Percentiles rank a stretch among this genome's conserved stretches.
Conservation (phyloP, 208 protist species). For the Porcisia hertigi region DNA sequence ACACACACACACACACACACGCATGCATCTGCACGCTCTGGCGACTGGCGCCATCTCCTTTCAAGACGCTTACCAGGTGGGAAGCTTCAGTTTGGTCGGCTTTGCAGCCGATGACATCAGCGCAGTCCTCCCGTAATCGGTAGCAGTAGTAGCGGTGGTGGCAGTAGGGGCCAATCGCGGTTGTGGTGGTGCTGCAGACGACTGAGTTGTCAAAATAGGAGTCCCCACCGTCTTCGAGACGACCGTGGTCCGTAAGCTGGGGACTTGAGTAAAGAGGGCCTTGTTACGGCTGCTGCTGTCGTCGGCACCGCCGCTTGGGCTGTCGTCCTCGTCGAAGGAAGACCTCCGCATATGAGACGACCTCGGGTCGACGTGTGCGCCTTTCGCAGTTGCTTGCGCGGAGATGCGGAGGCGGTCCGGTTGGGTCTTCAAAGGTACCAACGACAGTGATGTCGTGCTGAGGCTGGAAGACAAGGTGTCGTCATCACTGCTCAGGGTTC, state of each 20-base stretch:
- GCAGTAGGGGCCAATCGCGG: neutral
- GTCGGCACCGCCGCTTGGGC: neutral
- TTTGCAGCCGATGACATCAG: neutral
- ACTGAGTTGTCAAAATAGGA: neutral
- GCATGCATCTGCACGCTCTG: too few relatives aligned
- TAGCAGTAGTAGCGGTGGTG: neutral
- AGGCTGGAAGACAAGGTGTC: conserved; percentile 8
- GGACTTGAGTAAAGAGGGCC: neutral
- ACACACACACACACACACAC: neutral
- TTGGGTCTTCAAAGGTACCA: neutral
- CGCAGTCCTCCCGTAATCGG: neutral
- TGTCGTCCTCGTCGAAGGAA: conserved; percentile 45
- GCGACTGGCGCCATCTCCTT: too few relatives aligned
- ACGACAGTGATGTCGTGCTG: conserved; percentile 1
- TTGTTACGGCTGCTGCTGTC: neutral
- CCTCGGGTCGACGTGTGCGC: neutral
- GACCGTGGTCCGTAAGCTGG: neutral
- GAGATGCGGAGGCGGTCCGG: neutral
- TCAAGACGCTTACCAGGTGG: conserved; percentile 23
- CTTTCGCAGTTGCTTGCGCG: neutral
- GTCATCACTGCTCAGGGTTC: neutral
- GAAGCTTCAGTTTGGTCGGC: conserved; percentile 29
- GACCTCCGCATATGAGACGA: conserved; percentile 19
- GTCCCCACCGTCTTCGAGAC: neutral
- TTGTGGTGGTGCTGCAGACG: neutral